Evolutionary conservation across 2,329 filamentous ascomycete species (phyloP), one percentile per base, ranked within the genome.

Genomic region (Ophiostoma tasmaniense): DNA sequence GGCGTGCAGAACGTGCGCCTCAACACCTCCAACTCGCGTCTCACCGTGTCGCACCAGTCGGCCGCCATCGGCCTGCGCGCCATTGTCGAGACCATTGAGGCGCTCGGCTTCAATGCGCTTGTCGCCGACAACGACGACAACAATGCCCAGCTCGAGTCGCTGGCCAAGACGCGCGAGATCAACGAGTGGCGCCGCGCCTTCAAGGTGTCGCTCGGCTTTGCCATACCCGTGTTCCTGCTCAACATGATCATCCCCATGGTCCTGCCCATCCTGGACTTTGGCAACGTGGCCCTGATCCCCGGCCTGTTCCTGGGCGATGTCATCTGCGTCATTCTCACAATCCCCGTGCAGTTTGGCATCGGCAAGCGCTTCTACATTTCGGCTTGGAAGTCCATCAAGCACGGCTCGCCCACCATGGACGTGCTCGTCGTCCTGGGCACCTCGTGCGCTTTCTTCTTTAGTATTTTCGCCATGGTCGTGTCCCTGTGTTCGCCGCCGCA

Each of bases 81-180:
- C 3, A 85, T 98, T 42, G 94, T 97, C 8, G 92, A 93, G 74
- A 81, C 86, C 0, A 87, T 97, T 61, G 94, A 99, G 79, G 83
- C 84, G n/a, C 82, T 87, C 25, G 93, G 94, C 1, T 92, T 91
- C 77, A 97, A 97, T 76, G 95, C 94, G 1, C 82, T 99, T 2
- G 86, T 98, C 13, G 89, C 93, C 0, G 94, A 98, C 73, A 90
- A 89, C 67, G 92, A 98, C 74, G 95, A 99, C 79, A 98, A 96
- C 77, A 96, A 96, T 75, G 94, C 95, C 0, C 95, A 99, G 77
- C 85, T 99, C 1, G 93, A 98, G 78, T 98, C 95, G 1, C 84
- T 99, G 2, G 91, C 95, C 10, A 99, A 99, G 80, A 98, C 95
- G 0, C 91, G 92, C 74, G 95, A 99, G 78, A 97, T 99, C 71